Evolutionary conservation across 106 monocot species (phyloP), one percentile per base, ranked within the genome.

Genomic region (Apostasia ramifera): DNA sequence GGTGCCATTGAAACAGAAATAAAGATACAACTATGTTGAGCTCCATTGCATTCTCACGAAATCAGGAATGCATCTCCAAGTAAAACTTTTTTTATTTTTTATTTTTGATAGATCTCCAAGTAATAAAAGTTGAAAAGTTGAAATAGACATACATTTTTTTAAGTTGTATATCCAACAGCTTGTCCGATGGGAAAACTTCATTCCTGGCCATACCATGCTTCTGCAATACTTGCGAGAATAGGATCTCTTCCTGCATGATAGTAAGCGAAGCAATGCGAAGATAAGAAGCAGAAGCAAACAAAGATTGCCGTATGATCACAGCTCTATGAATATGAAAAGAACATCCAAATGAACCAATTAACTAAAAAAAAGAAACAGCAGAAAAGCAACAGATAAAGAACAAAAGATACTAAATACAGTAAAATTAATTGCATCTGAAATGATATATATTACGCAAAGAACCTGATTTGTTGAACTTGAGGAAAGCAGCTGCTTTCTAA

Each of bases 381-480:
- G 26, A 26, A 26, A 26, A 26, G 26, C 26, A 26, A 26, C 26
- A 65, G 11, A 15, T 15, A 47, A 47, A 26, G 14, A 48, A 65
- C 14, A 3, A 62, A 65, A 37, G 1, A 44, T n/a, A 44, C 43
- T 2, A 43, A 12, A 62, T 44, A 26, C n/a, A 45, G 48, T 37
- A 14, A 6, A 49, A 63, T 63, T 42, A 45, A 65, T 1, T 3
- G 8, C 47, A 48, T 65, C 47, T 26, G 43, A 65, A 47, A 9
- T 65, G 9, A 8, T 1, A 37, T 49, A 44, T n/a, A 48, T 48
- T 26, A 65, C 26, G 47, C 8, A 54, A 72, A 45, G 12, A 81
- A 95, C 94, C 94, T 88, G 85, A 7, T 85, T 82, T 41, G 61
- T 65, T 40, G 73, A 37, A 71, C 63, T 76, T 67, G 71, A 40